A percentile compares a stretch with the other conserved stretches of the same genome.
Evolutionary conservation across 805 yeast species (phyloP).

Genomic region (Nakazawaea wyomingensis): DNA sequence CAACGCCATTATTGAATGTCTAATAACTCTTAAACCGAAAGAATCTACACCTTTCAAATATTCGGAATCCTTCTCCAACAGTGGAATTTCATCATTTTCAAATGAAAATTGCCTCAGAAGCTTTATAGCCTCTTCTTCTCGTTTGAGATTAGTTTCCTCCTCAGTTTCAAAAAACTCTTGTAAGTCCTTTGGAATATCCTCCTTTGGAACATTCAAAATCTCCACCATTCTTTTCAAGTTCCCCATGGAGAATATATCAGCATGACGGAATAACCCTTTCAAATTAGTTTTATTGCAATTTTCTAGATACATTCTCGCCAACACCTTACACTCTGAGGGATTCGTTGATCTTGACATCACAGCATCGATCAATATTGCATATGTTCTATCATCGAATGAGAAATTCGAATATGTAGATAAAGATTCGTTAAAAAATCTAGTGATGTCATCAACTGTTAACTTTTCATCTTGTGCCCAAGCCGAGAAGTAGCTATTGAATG

Average conservation of each 20-base stretch:
- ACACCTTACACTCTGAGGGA: neutral
- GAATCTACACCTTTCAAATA: conserved; percentile 65
- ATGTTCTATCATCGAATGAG: conserved; percentile 49
- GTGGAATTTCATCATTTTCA: conserved; percentile 21
- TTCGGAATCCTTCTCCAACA: conserved; percentile 51
- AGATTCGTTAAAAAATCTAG: conserved; percentile 34
- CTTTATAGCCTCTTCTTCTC: conserved; percentile 1
- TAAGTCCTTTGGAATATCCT: conserved; percentile 30
- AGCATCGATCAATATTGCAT: conserved; percentile 52
- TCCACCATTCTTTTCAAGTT: conserved; percentile 28
- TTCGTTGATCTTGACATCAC: conserved; percentile 14
- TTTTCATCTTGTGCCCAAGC: conserved; percentile 35
- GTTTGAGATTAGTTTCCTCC: conserved; percentile 13
- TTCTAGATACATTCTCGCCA: conserved; percentile 6
- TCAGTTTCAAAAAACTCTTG: conserved; percentile 20
- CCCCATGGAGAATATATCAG: conserved; percentile 49
- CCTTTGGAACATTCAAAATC: conserved; percentile 16
- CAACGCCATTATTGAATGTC: conserved; percentile 63
- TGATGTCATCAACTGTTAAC: conserved; percentile 36
- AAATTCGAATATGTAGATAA: conserved; percentile 24
- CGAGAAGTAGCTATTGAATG: conserved; percentile 13
- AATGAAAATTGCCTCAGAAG: conserved; percentile 17
- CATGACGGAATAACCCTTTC: conserved; percentile 35
- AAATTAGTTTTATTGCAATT: conserved; percentile 8
- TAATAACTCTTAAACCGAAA: conserved; percentile 70